These are phyloP conservation scores for Debaryomyces robertsiae DNA, from an alignment of 1,139 yeast species.

Conservation along the genomic window DNA sequence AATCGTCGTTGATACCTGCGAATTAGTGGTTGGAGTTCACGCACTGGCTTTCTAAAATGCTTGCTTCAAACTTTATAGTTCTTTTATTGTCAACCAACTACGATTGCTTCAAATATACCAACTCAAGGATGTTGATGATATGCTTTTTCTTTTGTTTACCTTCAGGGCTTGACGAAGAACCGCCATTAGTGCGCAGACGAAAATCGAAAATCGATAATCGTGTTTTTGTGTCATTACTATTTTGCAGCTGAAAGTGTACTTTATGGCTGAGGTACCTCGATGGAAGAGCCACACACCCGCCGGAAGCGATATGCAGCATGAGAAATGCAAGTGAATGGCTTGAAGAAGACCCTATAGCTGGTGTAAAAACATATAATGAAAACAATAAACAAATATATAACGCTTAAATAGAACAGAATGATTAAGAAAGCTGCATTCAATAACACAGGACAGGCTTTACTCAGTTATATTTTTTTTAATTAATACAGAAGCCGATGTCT, in stretches of 20 bases:
- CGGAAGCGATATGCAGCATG: no score
- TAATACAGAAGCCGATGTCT: slow-evolving; percentile 7
- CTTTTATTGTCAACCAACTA: no score
- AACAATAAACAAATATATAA: slow-evolving; percentile 8
- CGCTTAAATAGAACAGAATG: slow-evolving; percentile 6
- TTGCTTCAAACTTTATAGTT: no score
- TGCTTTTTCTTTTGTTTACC: slow-evolving; percentile 4
- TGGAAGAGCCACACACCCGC: no score
- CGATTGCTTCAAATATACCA: no score
- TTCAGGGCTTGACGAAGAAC: slow-evolving; percentile 6
- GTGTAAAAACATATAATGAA: slow-evolving; percentile 7
- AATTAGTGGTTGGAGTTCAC: no score
- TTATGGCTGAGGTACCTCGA: no score
- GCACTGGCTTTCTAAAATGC: no score
- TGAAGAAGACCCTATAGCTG: not conserved
- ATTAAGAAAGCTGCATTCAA: slow-evolving; percentile 4
- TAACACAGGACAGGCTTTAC: slow-evolving; percentile 4
- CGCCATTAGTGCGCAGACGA: not conserved
- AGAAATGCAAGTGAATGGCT: no score
- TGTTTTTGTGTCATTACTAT: slow-evolving; percentile 5
- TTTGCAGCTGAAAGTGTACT: slow-evolving; percentile 5
- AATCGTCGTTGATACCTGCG: no score
- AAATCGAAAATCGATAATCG: not conserved
- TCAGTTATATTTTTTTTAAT: slow-evolving; percentile 4
- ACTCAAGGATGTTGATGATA: no score